A percentile compares a stretch with the other conserved stretches of the same genome.
phyloP scores from a whole-genome alignment of 148 eudicot genomes.

The Rhododendron ovatum region DNA sequence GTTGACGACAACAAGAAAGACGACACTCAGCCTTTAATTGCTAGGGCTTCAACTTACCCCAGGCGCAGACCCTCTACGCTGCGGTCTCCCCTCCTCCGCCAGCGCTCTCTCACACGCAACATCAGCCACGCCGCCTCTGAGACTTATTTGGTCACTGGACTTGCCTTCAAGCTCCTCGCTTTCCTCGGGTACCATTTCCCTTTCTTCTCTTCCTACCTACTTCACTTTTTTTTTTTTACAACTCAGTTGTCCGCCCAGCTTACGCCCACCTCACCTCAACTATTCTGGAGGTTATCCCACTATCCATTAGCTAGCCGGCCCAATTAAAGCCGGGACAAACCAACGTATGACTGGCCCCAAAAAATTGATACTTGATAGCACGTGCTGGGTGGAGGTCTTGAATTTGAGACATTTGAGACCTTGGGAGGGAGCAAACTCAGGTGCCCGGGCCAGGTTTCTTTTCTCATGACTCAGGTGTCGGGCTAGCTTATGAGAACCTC shows the following conservation, averaged over 20 bases:
- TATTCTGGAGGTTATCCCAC: not conserved
- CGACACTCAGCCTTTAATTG: conserved; percentile 4
- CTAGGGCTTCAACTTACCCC: conserved; percentile 6
- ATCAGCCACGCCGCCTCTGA: conserved; percentile 87
- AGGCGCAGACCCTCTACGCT: conserved; percentile 13
- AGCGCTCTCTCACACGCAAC: conserved; percentile 49
- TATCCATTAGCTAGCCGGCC: not conserved
- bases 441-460: too few relatives aligned
- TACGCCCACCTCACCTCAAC: too few relatives aligned
- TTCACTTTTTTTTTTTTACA: too few relatives aligned
- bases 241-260: not conserved
- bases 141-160: conserved; percentile 71
- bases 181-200: conserved; percentile 64
- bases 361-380: too few relatives aligned
- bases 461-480: too few relatives aligned
- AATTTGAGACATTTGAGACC: too few relatives aligned
- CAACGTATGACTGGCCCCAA: too few relatives aligned
- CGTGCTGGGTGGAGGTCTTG: too few relatives aligned
- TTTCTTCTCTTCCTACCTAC: not conserved
- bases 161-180: conserved; percentile 65
- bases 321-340: not conserved
- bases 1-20: not conserved
- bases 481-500: not conserved
- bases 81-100: conserved; percentile 12
- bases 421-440: too few relatives aligned